Evolutionary conservation across 257 asterid species (phyloP), one percentile per base, ranked within the genome.

Genomic region (Solanum raphanifolium): DNA sequence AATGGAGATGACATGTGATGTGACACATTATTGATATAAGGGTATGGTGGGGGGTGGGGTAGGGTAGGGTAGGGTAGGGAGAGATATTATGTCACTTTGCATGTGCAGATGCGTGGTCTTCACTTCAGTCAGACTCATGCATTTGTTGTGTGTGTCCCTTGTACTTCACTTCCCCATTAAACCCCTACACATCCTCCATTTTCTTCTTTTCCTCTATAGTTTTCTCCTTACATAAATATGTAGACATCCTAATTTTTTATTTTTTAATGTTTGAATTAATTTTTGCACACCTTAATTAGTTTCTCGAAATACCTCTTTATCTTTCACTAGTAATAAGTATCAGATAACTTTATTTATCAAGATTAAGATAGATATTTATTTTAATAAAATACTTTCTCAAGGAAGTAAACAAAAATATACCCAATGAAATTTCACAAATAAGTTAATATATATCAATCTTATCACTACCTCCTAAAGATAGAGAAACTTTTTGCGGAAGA

Each of bases 41-140:
- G 15, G 10, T 3, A 4, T 9, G 1, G 83, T 6, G 7, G 60
- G 83, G 43, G 34, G 23, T 5, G 38, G 5, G 43, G 43, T 9
- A 0, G 48, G 48, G 13, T 9, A 9, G 43, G 7, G 38, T 36
- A 7, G 34, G 8, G 32, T 27, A 12, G 18, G 7, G 32, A 29
- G n/a, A 29, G 43, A 41, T 81, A 81, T 81, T 81, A 81, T 18
- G 69, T 81, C 69, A 81, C 43, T 27, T 35, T 16, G 88, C 90
- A 84, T 88, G 90, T 84, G 88, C 82, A 84, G 65, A 73, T 73
- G 83, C 48, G 71, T 74, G 90, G 86, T 55, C 88, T 83, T 32
- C 66, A 13, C 88, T 71, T 32, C 46, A 13, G 72, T 87, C 87
- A 46, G 74, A 23, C 78, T 69, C 89, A 83, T 71, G 84, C 87